phyloP scores from a whole-genome alignment of 768 basidiomycete genomes.

The Chalciporus sphaerocephalus region DNA sequence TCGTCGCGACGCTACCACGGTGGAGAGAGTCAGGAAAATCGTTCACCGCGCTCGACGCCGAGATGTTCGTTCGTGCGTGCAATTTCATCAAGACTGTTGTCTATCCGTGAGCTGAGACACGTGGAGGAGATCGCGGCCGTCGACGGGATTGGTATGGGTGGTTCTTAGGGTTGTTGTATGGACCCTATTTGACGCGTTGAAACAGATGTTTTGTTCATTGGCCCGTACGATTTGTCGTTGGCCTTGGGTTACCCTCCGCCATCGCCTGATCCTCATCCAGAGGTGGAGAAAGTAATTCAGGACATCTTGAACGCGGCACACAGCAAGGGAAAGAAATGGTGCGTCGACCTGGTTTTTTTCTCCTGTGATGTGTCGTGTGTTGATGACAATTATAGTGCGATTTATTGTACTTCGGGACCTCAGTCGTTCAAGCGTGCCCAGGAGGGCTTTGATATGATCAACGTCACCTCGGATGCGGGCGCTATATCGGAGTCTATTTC shows the following conservation, averaged over 20 bases:
- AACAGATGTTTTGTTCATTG: slow-evolving; percentile 54
- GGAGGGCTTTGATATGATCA: slow-evolving; percentile 56
- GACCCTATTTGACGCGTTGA: background rate
- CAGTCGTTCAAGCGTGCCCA: slow-evolving; percentile 42
- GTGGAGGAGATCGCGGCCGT: slow-evolving; percentile 56
- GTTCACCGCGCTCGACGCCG: slow-evolving; percentile 39
- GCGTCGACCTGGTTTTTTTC: slow-evolving; percentile 7
- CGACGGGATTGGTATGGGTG: slow-evolving; percentile 52
- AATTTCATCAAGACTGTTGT: no score
- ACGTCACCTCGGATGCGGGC: slow-evolving; percentile 42
- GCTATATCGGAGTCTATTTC: slow-evolving; percentile 39
- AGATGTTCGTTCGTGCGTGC: slow-evolving; percentile 53
- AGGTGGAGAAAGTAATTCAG: slow-evolving; percentile 58
- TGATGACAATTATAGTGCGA: slow-evolving; percentile 34
- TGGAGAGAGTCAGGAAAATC: slow-evolving; percentile 45
- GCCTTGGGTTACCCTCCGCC: slow-evolving; percentile 57
- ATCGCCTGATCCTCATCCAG: slow-evolving; percentile 59
- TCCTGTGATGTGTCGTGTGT: no score
- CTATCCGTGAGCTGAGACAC: slow-evolving; percentile 19
- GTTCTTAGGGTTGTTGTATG: background rate
- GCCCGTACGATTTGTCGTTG: slow-evolving; percentile 66
- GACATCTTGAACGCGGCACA: slow-evolving; percentile 48
- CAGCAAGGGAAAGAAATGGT: slow-evolving; percentile 63
- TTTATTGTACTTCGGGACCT: slow-evolving; percentile 44
- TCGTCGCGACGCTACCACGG: slow-evolving; percentile 44